Base-by-base conservation (phyloP, 2,329 filamentous ascomycete species). In the Trichoderma breve region DNA sequence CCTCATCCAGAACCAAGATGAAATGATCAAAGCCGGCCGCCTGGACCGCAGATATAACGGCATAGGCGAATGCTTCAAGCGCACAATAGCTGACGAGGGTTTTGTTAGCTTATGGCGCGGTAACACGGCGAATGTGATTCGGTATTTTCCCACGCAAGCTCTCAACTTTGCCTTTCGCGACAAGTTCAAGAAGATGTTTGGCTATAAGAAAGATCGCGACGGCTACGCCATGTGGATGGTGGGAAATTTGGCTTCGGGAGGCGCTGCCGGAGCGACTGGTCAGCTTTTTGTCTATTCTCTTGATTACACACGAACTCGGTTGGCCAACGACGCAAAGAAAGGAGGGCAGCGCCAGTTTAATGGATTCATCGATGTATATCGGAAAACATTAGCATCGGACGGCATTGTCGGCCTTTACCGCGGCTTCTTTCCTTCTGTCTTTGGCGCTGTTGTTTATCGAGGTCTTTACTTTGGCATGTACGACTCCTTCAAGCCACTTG, bases 1-100 rank as follows among this genome's bases (percentile, higher is more conserved):
- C n/a, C 67, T 70, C 9, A 64, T 63, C n/a, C 57, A 70, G 21
- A 70, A 64, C 24, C 68, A 70, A 55, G 68, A 70, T 11, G 68
- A 70, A 12, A 70, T 70, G 68, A 70, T 63, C 28, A 70, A 65
- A 36, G 36, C 12, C 21, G 55, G 58, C 14, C 58, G 60, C 15
- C 43, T 70, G 12, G 68, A 70, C 24, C 39, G 68, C 11, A 21
- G 12, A 64, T 70, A 65, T 14, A 21, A 21, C 6, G 53, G 66
- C 36, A 70, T 70, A 21, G 57, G 32, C 18, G 55, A 63, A 3
- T 70, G 66, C 21, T 70, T 70, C n/a, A 58, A 32, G 24, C 66
- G 55, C 12, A 70, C 58, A 6, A 53, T 70, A 28, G 28, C 58
- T 6, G 30, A 70, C 53, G 68, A 70, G 28, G 68, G 58, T 3